These are phyloP conservation scores for Magnolia sinica DNA, from an alignment of 164 flowering plant species.

Conservation along the genomic window DNA sequence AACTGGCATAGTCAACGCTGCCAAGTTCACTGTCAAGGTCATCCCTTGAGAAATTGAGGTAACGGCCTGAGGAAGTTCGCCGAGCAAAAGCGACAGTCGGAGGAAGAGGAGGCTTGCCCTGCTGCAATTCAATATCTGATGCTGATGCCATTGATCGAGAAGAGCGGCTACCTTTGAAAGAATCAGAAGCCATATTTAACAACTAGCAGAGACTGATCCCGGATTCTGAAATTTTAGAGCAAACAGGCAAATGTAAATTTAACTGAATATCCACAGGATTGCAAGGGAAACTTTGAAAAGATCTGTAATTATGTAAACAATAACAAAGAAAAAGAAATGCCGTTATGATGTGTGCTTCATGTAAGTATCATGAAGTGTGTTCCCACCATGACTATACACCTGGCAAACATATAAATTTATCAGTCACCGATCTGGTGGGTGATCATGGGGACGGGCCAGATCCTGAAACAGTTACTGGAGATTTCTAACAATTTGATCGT, in stretches of 20 bases:
- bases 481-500: too few species aligned
- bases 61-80: slow-evolving; percentile 56
- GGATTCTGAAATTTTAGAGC: slow-evolving; percentile 3
- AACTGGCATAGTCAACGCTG: slow-evolving; percentile 38
- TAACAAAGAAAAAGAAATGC: neutral
- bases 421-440: neutral
- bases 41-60: slow-evolving; percentile 49
- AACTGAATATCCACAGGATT: neutral
- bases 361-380: neutral
- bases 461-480: too few species aligned
- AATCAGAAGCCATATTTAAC: slow-evolving; percentile 44
- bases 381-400: neutral
- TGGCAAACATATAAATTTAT: neutral
- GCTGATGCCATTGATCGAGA: slow-evolving; percentile 40
- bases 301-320: neutral
- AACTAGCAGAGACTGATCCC: neutral
- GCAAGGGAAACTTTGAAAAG: neutral
- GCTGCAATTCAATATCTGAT: slow-evolving; percentile 20
- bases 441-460: neutral
- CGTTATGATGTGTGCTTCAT: neutral
- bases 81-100: slow-evolving; percentile 39
- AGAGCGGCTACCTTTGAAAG: slow-evolving; percentile 43
- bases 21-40: slow-evolving; percentile 52
- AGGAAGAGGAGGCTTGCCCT: slow-evolving; percentile 24
- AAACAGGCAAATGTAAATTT: neutral